Conservation (phyloP, 2,329 filamentous ascomycete genomes). For the Raffaelea albimanens region DNA sequence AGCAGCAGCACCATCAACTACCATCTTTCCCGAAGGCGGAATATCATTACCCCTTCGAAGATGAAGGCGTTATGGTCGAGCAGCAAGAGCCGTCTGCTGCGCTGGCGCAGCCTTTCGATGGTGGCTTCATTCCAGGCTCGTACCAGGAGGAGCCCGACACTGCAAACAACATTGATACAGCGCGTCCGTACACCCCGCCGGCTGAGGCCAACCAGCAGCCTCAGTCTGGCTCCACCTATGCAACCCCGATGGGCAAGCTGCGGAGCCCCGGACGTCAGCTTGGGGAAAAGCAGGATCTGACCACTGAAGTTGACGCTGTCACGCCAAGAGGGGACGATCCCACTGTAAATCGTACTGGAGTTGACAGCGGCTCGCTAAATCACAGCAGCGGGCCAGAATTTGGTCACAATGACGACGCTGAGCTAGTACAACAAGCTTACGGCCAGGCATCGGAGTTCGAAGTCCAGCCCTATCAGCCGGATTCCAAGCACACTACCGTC, state of each 20-base stretch:
- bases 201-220: neutral
- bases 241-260: neutral
- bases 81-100: neutral
- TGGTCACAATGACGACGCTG: neutral
- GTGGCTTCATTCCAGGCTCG: constrained; percentile 7
- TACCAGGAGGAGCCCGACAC: constrained; percentile 10
- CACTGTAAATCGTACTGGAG: too few relatives aligned
- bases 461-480: constrained; percentile 27
- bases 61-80: constrained; percentile 21
- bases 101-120: constrained; percentile 2
- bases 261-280: neutral
- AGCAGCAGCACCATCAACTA: neutral
- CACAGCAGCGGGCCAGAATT: neutral
- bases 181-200: constrained; percentile 5
- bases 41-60: constrained; percentile 42
- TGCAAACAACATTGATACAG: constrained; percentile 21
- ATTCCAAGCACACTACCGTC: constrained; percentile 35
- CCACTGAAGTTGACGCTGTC: neutral
- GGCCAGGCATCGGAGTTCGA: constrained; percentile 22
- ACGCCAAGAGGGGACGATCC: neutral
- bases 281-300: neutral
- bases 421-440: neutral
- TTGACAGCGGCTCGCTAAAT: neutral
- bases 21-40: constrained; percentile 23
- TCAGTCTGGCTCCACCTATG: neutral